Evolutionary conservation across 139 green algal species (phyloP), one percentile per base, ranked within the genome.

Genomic region (Astrephomene gubernaculifera): DNA sequence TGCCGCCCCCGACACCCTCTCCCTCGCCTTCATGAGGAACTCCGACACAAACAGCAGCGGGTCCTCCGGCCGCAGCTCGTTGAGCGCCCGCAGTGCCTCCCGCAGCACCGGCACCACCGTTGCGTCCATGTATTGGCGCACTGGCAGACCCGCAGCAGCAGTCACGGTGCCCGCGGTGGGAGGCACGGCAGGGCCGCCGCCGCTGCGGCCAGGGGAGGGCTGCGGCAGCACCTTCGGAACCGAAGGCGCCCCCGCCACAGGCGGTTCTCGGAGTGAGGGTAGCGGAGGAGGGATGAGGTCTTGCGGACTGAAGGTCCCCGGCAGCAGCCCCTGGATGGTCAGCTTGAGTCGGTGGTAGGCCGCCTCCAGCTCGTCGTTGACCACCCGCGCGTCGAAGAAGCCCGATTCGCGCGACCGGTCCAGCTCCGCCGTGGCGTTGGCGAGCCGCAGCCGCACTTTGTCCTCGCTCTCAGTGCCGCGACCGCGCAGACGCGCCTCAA

Each of bases 381-480:
- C 89, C 24, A 98, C 79, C 2, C 94, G 85, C 49, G 91, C 88
- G 81, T 97, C 88, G 78, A 96, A 98, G 72, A 97, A 87, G 2
- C 91, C 93, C 25, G 87, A 72, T 68, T 94, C 92, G 17, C 84
- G 38, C 17, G 69, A 64, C 86, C 87, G 92, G 53, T 87, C 87
- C 39, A 98, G 86, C 87, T 98, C 96, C 8, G 67, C 43, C 17
- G 73, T 61, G 2, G 94, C 94, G 57, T 93, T 93, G 3, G 71
- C 80, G 54, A 98, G 76, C n/a, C 95, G 91, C 21, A 83, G 86
- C 43, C 87, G 78, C 52, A 98, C 89, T 79, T 95, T 91, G 31
- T 97, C 95, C 69, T 96, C 93, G 14, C 63, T 92, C 72, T 98
- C 95, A 2, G 95, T 98, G 84, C 92, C 92, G 31, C 96, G 91